phyloP scores from a whole-genome alignment of 805 yeast genomes.

The Yarrowia divulgata region DNA sequence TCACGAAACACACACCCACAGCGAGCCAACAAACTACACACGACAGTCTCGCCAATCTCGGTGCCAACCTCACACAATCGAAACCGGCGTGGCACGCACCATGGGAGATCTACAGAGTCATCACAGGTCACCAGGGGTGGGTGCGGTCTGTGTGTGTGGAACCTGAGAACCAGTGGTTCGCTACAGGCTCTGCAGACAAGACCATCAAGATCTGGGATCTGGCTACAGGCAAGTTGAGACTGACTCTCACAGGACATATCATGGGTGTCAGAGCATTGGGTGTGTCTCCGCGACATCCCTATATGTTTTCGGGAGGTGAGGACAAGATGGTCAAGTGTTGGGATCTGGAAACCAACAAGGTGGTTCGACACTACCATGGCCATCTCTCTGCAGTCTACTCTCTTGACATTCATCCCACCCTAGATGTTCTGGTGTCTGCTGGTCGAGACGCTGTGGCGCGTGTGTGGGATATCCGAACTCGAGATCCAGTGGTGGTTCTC shows the following conservation, averaged over 20 bases:
- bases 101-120: constrained; percentile 76
- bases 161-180: constrained; percentile 89
- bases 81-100: constrained; percentile 59
- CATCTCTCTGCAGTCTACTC: constrained; percentile 90
- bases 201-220: constrained; percentile 93
- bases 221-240: constrained; percentile 69
- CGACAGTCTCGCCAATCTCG: constrained; percentile 32
- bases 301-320: constrained; percentile 89
- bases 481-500: constrained; percentile 74
- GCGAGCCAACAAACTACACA: constrained; percentile 5
- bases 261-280: constrained; percentile 85
- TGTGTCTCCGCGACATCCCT: constrained; percentile 79
- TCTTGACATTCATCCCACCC: constrained; percentile 83
- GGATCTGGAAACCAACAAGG: constrained; percentile 88
- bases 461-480: constrained; percentile 92
- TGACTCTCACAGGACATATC: constrained; percentile 87
- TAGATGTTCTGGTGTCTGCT: constrained; percentile 83
- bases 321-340: constrained; percentile 93
- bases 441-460: constrained; percentile 87
- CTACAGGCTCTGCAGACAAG: constrained; percentile 87
- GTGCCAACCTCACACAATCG: constrained; percentile 39
- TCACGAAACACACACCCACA: constrained; percentile 3
- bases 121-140: constrained; percentile 94
- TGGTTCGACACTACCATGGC: constrained; percentile 89
- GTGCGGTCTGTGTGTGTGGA: constrained; percentile 82